These are phyloP conservation scores for Rhododendron griersonianum DNA, from an alignment of 148 eudicot species.

Conservation along the genomic window DNA sequence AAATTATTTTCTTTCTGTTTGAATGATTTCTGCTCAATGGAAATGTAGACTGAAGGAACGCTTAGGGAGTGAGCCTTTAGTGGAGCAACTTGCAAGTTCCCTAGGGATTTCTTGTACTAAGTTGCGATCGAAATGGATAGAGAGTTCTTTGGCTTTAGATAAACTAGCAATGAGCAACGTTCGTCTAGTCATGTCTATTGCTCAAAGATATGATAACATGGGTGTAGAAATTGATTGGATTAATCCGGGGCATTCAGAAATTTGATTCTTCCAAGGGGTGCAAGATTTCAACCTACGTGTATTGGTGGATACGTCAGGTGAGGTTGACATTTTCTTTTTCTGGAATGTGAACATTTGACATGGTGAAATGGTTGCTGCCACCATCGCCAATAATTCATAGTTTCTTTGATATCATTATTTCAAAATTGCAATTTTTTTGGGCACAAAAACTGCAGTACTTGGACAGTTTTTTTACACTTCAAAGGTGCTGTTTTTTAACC, in stretches of 20 bases:
- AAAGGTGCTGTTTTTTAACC: too few species aligned
- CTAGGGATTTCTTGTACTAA: constrained; percentile 58
- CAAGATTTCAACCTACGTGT: constrained; percentile 91
- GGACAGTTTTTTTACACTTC: too few species aligned
- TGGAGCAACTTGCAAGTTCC: constrained; percentile 76
- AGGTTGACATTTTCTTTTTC: constrained; percentile 4
- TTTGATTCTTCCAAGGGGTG: constrained; percentile 95
- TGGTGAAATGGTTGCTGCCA: not conserved
- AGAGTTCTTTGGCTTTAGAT: constrained; percentile 85
- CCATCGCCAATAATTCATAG: not conserved
- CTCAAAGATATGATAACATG: constrained; percentile 83
- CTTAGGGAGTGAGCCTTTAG: constrained; percentile 84
- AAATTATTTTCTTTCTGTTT: not conserved
- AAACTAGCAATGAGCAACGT: constrained; percentile 91
- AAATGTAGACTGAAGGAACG: constrained; percentile 62
- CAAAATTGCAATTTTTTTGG: too few species aligned
- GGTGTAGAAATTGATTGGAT: constrained; percentile 95
- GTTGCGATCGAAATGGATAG: constrained; percentile 58
- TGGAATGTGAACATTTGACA: not conserved
- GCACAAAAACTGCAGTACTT: too few species aligned
- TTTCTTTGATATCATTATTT: not conserved
- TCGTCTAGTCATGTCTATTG: constrained; percentile 94
- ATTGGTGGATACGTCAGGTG: constrained; percentile 99
- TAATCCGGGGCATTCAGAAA: constrained; percentile 93
- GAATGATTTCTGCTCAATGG: constrained; percentile 5